These are phyloP conservation scores for Leccinum uliginosum DNA, from an alignment of 768 basidiomycete species.

Conservation along the genomic window DNA sequence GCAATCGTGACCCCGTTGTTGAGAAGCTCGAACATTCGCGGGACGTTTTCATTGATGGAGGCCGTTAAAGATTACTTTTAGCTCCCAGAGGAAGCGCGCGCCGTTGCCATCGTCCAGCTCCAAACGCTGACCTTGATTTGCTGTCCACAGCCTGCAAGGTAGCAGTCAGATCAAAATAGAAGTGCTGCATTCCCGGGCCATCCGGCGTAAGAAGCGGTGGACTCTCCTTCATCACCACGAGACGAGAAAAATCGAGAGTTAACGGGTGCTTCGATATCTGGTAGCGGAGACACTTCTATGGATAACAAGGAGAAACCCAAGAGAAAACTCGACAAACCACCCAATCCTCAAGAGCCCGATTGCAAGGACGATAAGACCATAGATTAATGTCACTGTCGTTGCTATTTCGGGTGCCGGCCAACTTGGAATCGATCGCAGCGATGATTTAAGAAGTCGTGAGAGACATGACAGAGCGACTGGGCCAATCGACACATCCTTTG, in stretches of 20 bases:
- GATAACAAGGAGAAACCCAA: neutral
- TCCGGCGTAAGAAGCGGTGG: neutral
- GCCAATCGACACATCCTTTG: neutral
- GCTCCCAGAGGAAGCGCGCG: constrained; percentile 72
- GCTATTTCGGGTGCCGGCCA: neutral
- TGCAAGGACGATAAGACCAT: neutral
- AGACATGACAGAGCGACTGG: neutral
- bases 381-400: neutral
- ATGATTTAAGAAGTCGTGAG: neutral
- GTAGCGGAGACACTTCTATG: neutral
- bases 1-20: constrained; percentile 75
- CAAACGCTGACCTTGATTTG: constrained; percentile 52
- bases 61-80: constrained; percentile 20
- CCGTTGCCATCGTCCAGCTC: constrained; percentile 63
- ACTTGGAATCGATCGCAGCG: neutral
- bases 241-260: neutral
- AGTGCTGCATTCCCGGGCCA: neutral
- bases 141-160: neutral
- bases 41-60: neutral
- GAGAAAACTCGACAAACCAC: too few relatives aligned
- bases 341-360: neutral
- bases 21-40: constrained; percentile 51
- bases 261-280: neutral
- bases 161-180: neutral
- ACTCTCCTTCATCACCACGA: neutral